Conservation (phyloP, 169 alveolate genomes). For the Condylostoma magnum region DNA sequence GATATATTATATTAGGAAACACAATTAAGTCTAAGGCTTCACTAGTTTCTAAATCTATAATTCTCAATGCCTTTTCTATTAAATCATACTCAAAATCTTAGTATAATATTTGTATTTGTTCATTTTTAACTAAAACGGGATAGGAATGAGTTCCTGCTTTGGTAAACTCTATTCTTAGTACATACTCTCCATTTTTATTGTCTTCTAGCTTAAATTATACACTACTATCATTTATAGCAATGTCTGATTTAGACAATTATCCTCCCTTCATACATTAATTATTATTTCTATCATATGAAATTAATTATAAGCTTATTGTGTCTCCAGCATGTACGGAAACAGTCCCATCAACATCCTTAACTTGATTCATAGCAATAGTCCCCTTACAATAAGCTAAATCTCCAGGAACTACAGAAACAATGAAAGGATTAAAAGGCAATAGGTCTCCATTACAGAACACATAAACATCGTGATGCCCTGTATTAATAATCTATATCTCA, state of each 20-base stretch:
- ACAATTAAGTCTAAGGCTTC: too few species aligned
- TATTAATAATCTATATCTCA: neutral
- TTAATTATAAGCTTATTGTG: neutral
- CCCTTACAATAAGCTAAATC: neutral
- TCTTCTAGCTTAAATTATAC: neutral
- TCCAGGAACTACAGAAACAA: slow-evolving; percentile 26
- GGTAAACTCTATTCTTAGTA: too few species aligned
- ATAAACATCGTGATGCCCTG: slow-evolving; percentile 28
- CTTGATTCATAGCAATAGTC: neutral
- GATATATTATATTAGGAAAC: too few species aligned
- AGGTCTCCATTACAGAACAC: slow-evolving; percentile 25
- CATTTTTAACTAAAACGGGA: too few species aligned
- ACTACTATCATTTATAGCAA: neutral
- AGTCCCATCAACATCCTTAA: neutral
- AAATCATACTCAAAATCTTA: too few species aligned
- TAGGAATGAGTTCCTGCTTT: too few species aligned
- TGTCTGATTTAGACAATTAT: neutral
- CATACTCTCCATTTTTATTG: slow-evolving; percentile 5
- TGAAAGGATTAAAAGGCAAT: slow-evolving; percentile 33
- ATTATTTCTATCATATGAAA: slow-evolving; percentile 24
- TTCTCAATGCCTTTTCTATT: too few species aligned
- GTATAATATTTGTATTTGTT: too few species aligned
- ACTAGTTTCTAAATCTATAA: too few species aligned
- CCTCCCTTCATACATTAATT: neutral
- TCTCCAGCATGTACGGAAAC: slow-evolving; percentile 24